Evolutionary conservation across 2,329 filamentous ascomycete species (phyloP).

Genomic region (Cladorrhinum sp.): DNA sequence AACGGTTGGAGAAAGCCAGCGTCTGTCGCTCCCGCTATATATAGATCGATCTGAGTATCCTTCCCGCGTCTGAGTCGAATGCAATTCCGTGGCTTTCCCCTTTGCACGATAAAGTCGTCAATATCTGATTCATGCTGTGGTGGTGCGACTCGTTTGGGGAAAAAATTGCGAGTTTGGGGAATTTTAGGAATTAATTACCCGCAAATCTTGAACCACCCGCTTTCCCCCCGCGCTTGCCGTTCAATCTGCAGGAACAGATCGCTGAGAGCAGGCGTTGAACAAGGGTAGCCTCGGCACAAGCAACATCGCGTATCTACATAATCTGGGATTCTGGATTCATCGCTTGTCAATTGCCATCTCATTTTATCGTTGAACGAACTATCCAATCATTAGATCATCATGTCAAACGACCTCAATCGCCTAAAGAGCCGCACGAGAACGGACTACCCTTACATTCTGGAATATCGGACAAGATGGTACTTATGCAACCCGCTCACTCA

Average conservation of each 20-base stretch:
- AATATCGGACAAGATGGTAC: slow-evolving; percentile 85
- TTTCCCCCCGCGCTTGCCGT: too few species aligned
- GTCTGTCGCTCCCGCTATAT: not conserved
- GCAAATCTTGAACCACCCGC: too few species aligned
- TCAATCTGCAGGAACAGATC: too few species aligned
- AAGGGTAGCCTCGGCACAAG: too few species aligned
- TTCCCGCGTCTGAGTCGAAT: not conserved
- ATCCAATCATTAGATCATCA: slow-evolving; percentile 20
- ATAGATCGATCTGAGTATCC: not conserved
- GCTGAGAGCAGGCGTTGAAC: too few species aligned
- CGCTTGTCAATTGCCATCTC: not conserved
- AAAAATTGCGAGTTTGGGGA: too few species aligned
- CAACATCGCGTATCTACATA: too few species aligned
- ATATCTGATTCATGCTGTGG: too few species aligned
- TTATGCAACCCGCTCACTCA: slow-evolving; percentile 19
- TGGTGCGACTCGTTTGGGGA: too few species aligned
- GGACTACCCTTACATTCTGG: slow-evolving; percentile 75
- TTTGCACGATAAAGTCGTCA: too few species aligned
- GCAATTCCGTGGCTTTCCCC: not conserved
- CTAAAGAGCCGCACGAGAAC: slow-evolving; percentile 62
- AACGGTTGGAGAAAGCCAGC: not conserved
- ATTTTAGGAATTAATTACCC: too few species aligned
- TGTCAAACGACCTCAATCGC: slow-evolving; percentile 32
- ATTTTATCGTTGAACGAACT: not conserved
- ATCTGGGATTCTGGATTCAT: not conserved